Percentiles rank a stretch among this genome's conserved stretches.
phyloP scores from a whole-genome alignment of 495 filamentous ascomycete genomes.

The Opeltia flavorubescens region DNA sequence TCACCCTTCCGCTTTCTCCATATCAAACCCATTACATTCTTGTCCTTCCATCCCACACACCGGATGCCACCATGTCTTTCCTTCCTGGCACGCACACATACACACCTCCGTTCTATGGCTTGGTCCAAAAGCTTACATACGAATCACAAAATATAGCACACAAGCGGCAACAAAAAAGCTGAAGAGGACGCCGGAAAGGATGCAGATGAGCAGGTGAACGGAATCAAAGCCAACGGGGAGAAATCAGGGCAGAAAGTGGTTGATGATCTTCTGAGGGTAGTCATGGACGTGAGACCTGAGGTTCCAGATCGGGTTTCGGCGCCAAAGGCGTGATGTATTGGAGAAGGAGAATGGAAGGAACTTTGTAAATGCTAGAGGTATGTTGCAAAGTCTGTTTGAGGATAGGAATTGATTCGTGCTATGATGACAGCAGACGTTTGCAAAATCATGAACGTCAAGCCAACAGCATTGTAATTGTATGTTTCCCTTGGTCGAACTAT shows the following conservation, averaged over 20 bases:
- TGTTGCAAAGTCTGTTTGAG: no score
- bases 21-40: background rate
- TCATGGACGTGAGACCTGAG: slow-evolving; percentile 64
- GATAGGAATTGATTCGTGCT: no score
- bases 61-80: background rate
- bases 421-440: no score
- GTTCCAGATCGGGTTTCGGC: slow-evolving; percentile 39
- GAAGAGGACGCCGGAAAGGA: slow-evolving; percentile 77
- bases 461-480: no score
- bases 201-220: slow-evolving; percentile 63
- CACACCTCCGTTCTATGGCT: background rate
- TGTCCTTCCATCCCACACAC: background rate
- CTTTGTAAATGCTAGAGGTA: no score
- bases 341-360: background rate
- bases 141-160: slow-evolving; percentile 40
- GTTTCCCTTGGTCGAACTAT: no score
- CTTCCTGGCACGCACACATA: background rate
- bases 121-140: slow-evolving; percentile 8
- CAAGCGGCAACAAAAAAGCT: slow-evolving; percentile 72
- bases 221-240: slow-evolving; percentile 66
- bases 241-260: slow-evolving; percentile 69
- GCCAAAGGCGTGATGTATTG: background rate
- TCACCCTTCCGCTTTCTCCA: background rate
- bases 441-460: no score
- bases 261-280: slow-evolving; percentile 61